Evolutionary conservation across 768 basidiomycete species (phyloP).

Genomic region (Lentinula lateritia): DNA sequence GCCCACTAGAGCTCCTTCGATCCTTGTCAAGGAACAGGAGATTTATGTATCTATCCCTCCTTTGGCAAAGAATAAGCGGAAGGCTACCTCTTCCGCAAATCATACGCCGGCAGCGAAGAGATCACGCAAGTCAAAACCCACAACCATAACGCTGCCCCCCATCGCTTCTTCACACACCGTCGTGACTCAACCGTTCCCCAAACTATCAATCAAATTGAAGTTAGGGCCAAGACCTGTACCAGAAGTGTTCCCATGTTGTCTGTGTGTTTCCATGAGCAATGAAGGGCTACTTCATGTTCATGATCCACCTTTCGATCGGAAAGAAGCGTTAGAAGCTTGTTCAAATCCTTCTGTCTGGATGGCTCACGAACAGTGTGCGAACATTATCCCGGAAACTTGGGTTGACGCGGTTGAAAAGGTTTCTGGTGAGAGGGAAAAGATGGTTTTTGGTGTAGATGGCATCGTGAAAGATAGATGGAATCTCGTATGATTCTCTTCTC

Average conservation of each 20-base stretch:
- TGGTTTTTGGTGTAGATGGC: constrained; percentile 80
- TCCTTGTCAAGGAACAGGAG: not conserved
- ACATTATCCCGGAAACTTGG: constrained; percentile 87
- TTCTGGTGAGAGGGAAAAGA: constrained; percentile 38
- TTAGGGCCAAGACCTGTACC: constrained; percentile 55
- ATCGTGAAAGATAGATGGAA: constrained; percentile 94
- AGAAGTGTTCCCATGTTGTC: constrained; percentile 60
- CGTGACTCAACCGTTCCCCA: constrained; percentile 20
- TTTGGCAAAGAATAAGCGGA: constrained; percentile 29
- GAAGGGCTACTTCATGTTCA: constrained; percentile 61
- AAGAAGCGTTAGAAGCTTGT: constrained; percentile 44
- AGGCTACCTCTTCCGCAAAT: constrained; percentile 29
- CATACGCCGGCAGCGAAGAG: constrained; percentile 43
- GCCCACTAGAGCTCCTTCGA: constrained; percentile 6
- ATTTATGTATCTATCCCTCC: not conserved
- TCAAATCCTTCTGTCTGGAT: constrained; percentile 50
- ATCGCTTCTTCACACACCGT: not conserved
- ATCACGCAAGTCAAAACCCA: constrained; percentile 31
- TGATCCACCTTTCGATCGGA: constrained; percentile 56
- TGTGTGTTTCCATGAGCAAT: constrained; percentile 51
- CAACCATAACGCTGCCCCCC: constrained; percentile 15
- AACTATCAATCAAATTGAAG: constrained; percentile 58
- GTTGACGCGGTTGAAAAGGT: constrained; percentile 60
- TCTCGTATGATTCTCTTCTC: constrained; percentile 50
- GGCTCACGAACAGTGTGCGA: constrained; percentile 80